Evolutionary conservation across 345 rosid genomes (phyloP), one percentile per base, ranked within the genome.

Genomic region (Acer negundo): DNA sequence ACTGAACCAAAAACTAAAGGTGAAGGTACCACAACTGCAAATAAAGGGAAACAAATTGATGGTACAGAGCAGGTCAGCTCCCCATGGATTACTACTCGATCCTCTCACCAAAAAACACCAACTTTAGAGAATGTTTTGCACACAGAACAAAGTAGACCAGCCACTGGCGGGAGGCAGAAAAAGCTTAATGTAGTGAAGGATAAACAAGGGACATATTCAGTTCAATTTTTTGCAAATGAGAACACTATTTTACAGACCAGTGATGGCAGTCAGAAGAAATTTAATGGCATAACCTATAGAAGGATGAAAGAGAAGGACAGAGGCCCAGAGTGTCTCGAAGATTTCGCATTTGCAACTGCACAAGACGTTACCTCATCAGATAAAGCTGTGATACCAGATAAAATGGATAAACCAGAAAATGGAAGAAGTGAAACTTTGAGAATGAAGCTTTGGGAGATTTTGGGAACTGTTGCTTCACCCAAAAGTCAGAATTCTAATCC

Each of bases 361-460:
- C 81, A 67, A 83, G 87, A 79, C 62, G 86, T 67, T 40, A 56
- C 67, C 68, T 80, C 70, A 22, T 80, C 83, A 3, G 87, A 84
- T 67, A 81, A 73, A 73, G 81, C 69, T 55, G 86, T 46, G 62
- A 74, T 55, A 26, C 80, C 63, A 72, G 84, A 83, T 77, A 87
- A 75, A 78, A 67, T 81, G 23, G 87, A 79, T 74, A 83, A 78
- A 73, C 75, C 79, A 31, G 84, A 75, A 72, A 82, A 80, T 16
- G 72, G 78, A 77, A 79, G 73, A 80, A 91, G 90, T 80, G 92
- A 89, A 85, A 84, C 80, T 67, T 86, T 96, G 88, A 91, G 86
- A 89, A 87, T 81, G 77, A 96, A 94, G 87, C 89, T 94, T 44
- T 85, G 84, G 88, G 94, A 94, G 86, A 86, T 96, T 77, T 74